Evolutionary conservation across 2,329 filamentous ascomycete genomes (phyloP).

Genomic region (Zarea fungicola): DNA sequence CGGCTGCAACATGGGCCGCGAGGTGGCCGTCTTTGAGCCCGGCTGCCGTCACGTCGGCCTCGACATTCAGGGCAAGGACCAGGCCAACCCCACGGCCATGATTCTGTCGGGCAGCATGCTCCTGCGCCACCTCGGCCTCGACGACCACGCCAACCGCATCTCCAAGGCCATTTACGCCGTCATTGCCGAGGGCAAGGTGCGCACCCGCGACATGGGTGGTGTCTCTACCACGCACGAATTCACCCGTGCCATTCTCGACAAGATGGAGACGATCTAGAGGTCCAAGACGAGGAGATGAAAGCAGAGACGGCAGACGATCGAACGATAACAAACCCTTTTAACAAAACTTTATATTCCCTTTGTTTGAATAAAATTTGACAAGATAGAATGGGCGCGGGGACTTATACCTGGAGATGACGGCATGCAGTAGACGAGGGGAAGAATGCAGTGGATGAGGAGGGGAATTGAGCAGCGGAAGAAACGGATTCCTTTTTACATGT

Average conservation of each 20-base stretch:
- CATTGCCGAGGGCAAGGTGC: slow-evolving; percentile 82
- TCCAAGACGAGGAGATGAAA: background rate
- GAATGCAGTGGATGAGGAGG: background rate
- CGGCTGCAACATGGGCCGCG: slow-evolving; percentile 98
- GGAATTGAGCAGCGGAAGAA: background rate
- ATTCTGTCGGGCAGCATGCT: slow-evolving; percentile 96
- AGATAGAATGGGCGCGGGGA: slow-evolving; percentile 5
- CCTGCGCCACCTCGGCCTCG: slow-evolving; percentile 90
- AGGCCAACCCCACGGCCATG: slow-evolving; percentile 96
- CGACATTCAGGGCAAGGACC: slow-evolving; percentile 99
- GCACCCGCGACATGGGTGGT: slow-evolving; percentile 96
- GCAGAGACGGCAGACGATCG: background rate
- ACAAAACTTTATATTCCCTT: slow-evolving; percentile 1
- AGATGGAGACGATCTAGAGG: slow-evolving; percentile 76
- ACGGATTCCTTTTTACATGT: slow-evolving; percentile 5
- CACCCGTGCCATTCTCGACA: slow-evolving; percentile 86
- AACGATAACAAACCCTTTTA: background rate
- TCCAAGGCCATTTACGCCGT: slow-evolving; percentile 74
- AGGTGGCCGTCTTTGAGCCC: slow-evolving; percentile 97
- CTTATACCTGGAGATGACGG: slow-evolving; percentile 3
- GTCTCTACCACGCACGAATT: slow-evolving; percentile 87
- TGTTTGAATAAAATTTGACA: slow-evolving; percentile 9
- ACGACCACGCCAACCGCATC: slow-evolving; percentile 97
- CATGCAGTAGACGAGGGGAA: background rate
- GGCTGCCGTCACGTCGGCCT: slow-evolving; percentile 98